Evolutionary conservation across 257 asterid genomes (phyloP).

Genomic region (Henckelia pumila): DNA sequence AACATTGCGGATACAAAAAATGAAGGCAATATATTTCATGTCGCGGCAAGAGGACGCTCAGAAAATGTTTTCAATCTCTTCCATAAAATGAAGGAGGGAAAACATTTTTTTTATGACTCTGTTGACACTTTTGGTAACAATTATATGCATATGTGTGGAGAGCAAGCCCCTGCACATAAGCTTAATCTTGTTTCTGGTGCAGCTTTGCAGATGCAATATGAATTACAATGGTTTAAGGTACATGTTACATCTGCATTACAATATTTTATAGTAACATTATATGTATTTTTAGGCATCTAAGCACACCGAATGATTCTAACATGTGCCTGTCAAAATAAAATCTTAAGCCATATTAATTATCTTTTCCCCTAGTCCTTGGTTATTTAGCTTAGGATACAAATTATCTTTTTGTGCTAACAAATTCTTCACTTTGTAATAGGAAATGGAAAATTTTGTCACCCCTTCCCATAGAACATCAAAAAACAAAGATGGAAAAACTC

Average conservation of each 20-base stretch:
- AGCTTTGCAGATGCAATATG: slow-evolving; percentile 6
- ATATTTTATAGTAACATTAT: too few species aligned
- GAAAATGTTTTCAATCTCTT: slow-evolving; percentile 5
- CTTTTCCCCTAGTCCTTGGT: not conserved
- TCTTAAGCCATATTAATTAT: not conserved
- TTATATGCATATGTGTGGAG: slow-evolving; percentile 6
- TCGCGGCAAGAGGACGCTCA: slow-evolving; percentile 10
- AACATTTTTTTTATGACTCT: not conserved
- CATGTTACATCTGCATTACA: too few species aligned
- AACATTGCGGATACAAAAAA: not conserved
- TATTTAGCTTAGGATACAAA: too few species aligned
- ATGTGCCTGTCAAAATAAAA: too few species aligned
- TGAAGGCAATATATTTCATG: too few species aligned
- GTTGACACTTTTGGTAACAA: not conserved
- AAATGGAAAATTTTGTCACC: slow-evolving; percentile 4
- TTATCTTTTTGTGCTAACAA: too few species aligned
- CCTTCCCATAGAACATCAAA: not conserved
- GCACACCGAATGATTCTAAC: too few species aligned
- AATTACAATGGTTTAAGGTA: too few species aligned
- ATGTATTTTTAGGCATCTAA: too few species aligned
- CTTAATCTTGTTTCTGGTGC: not conserved
- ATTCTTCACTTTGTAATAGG: not conserved
- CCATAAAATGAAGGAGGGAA: not conserved
- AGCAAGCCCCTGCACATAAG: not conserved
- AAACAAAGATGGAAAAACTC: not conserved